Conservation (phyloP, 2,329 filamentous ascomycete genomes). For the Penicillium sp. region DNA sequence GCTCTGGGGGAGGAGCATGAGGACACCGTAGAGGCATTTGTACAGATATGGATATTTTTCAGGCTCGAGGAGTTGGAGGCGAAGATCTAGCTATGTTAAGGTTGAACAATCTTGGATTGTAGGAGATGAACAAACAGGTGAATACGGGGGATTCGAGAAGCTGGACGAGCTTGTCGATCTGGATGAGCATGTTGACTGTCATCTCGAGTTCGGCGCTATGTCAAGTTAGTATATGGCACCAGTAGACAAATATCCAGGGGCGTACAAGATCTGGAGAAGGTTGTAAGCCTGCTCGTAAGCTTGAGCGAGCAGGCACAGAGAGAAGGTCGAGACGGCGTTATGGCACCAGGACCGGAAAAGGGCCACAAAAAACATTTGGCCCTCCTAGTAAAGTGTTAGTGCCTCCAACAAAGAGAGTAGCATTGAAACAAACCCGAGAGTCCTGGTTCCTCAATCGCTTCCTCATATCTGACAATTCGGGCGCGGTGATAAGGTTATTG, state of each 20-base stretch:
- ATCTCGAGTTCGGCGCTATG: conserved; percentile 92
- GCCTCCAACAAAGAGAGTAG: background rate
- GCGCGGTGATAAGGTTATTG: conserved; percentile 97
- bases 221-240: conserved; percentile 24
- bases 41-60: conserved; percentile 94
- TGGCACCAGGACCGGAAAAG: conserved; percentile 98
- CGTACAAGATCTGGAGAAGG: conserved; percentile 89
- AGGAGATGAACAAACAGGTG: conserved; percentile 66
- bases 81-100: conserved; percentile 65
- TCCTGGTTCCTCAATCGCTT: conserved; percentile 90
- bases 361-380: conserved; percentile 91
- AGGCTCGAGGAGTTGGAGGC: conserved; percentile 90
- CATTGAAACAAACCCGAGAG: conserved; percentile 62
- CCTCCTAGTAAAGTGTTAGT: conserved; percentile 61
- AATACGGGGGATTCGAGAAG: conserved; percentile 96
- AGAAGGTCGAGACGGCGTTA: conserved; percentile 97
- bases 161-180: conserved; percentile 97
- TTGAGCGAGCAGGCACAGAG: conserved; percentile 89
- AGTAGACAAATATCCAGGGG: conserved; percentile 3
- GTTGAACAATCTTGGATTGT: background rate
- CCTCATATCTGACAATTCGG: conserved; percentile 85
- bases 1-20: conserved; percentile 98
- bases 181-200: conserved; percentile 97
- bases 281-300: conserved; percentile 98
- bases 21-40: conserved; percentile 93